Evolutionary conservation across 768 basidiomycete species (phyloP).

Genomic region (Podaxis carcinomalis): DNA sequence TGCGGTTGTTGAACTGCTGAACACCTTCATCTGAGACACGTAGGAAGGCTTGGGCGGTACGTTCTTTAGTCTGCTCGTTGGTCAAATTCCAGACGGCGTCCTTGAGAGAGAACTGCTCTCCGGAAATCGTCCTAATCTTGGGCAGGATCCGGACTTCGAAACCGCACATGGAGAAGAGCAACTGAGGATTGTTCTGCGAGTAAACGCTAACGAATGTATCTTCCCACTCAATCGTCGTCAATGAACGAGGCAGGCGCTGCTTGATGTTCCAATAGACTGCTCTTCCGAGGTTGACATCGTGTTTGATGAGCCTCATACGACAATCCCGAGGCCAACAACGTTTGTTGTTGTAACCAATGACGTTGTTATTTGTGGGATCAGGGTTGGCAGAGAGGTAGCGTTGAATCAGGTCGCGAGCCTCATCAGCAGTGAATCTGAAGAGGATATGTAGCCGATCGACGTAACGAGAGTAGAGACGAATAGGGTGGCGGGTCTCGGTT

Average conservation of each 20-base stretch:
- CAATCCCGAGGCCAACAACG: constrained; percentile 99
- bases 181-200: constrained; percentile 95
- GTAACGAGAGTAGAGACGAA: constrained; percentile 95
- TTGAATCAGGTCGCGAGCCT: constrained; percentile 95
- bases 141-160: constrained; percentile 98
- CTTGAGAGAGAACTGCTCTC: constrained; percentile 95
- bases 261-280: constrained; percentile 99
- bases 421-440: constrained; percentile 97
- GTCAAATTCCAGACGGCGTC: constrained; percentile 97
- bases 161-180: constrained; percentile 98
- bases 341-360: constrained; percentile 99
- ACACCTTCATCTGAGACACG: constrained; percentile 97
- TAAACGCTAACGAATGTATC: constrained; percentile 97
- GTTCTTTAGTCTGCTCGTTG: constrained; percentile 95
- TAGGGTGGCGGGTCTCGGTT: constrained; percentile 96
- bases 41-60: constrained; percentile 96
- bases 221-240: constrained; percentile 99
- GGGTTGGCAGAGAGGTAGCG: constrained; percentile 96
- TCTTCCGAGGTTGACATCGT: constrained; percentile 96
- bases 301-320: constrained; percentile 98
- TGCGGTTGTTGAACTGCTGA: constrained; percentile 96
- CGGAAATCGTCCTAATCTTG: constrained; percentile 91
- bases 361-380: constrained; percentile 98
- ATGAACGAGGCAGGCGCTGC: constrained; percentile 88
- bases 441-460: constrained; percentile 93